Base-by-base conservation (phyloP, 108 stramenopile species). In the Fistulifera pelliculosa region DNA sequence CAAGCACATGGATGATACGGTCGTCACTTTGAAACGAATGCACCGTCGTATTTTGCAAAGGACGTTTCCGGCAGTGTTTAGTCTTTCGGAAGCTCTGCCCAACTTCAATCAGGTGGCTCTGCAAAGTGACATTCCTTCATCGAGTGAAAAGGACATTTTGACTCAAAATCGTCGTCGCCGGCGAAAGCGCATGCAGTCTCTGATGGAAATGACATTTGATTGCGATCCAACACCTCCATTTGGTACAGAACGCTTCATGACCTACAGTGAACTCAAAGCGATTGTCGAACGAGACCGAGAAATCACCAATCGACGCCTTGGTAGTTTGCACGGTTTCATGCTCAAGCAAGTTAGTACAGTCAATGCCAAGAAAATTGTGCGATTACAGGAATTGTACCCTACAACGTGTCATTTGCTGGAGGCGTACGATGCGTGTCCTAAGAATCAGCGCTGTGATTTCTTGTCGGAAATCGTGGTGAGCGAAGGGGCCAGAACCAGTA, bases 1-100 rank as follows among this genome's bases (percentile, higher is more conserved):
- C 13, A 39, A 54, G 44, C 55, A 73, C 56, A 24, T 76, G 51
- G 35, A 60, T 15, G 75, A 77, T 27, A 77, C 80, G 3, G 80
- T 76, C 0, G 41, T 38, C 15, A 49, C 45, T n/a, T 51, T 81
- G n/a, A 73, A 71, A 51, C 47, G 73, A 44, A 19, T 81, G n/a
- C 80, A 81, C 57, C 59, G 75, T 47, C 72, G 80, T 7, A 53
- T 81, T 15, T 39, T 74, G 39, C 69, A 73, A 54, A 60, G 80
- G 31, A 58, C 80, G 39, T 81, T 81, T 52, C 80, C 80, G 2
- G 42, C 35, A 3, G 69, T 66, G 17, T 74, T 65, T 59, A 47
- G 24, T 2, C 27, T 17, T 11, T 48, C 61, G 6, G 39, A 42
- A 22, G 60, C 38, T n/a, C 23, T 38, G 12, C 35, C 41, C 13